Evolutionary conservation across 192 early-diverging fungal genomes (phyloP).

Genomic region (Coemansia sp.): DNA sequence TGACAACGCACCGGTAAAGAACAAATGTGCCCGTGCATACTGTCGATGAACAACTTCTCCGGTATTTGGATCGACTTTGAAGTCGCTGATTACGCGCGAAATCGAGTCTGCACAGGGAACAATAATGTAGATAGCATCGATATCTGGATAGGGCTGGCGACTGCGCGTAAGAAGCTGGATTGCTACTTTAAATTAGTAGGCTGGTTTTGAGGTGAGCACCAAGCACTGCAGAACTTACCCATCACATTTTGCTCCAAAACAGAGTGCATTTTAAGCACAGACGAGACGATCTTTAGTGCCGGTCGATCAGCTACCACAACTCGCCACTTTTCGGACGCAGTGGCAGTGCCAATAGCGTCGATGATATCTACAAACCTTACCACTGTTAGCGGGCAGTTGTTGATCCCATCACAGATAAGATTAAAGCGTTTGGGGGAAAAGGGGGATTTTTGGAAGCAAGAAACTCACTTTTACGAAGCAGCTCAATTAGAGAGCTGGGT

Average conservation of each 20-base stretch:
- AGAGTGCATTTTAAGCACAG: conserved; percentile 47
- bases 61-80: conserved; percentile 3
- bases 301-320: conserved; percentile 51
- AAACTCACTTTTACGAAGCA: conserved; percentile 34
- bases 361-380: conserved; percentile 33
- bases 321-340: conserved; percentile 39
- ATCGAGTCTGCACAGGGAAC: conserved; percentile 47
- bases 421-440: neutral
- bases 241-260: conserved; percentile 50
- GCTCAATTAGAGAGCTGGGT: conserved; percentile 34
- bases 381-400: neutral
- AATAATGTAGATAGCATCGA: conserved; percentile 54
- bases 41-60: conserved; percentile 2
- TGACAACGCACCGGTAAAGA: conserved; percentile 50
- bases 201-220: neutral
- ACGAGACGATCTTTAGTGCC: conserved; percentile 48
- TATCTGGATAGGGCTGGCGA: conserved; percentile 46
- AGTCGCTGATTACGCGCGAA: conserved; percentile 45
- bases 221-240: conserved; percentile 14
- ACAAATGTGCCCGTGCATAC: conserved; percentile 46
- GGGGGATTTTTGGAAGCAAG: neutral
- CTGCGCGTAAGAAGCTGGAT: conserved; percentile 44
- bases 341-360: conserved; percentile 33
- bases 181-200: conserved; percentile 17
- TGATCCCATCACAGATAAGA: conserved; percentile 8